Base-by-base conservation (phyloP, 257 asterid species). In the Przewalskia tangutica region DNA sequence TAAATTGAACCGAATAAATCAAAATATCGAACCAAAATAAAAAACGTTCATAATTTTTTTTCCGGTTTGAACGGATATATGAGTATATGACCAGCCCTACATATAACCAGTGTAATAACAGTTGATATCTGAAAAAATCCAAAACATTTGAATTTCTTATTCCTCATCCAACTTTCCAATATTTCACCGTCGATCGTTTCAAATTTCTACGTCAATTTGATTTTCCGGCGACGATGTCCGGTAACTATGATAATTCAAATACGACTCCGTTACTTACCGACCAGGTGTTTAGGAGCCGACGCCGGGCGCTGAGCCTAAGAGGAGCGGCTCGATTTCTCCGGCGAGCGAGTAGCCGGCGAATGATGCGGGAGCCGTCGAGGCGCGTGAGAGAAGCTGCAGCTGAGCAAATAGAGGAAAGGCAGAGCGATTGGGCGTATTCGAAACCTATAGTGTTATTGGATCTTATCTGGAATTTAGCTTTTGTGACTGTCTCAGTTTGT, bases 401-500 rank as follows among this genome's bases (percentile, higher is more conserved):
- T 10, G 90, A 87, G 83, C 92, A 89, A 83, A 87, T 89, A 84
- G 97, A 92, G 87, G 97, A 92, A 77, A 84, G 97, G 6, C 98
- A 94, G 66, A 94, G 91, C 90, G 97, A 94, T 77, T 94, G 98
- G 98, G 97, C 97, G 1, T 91, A 94, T 86, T 94, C 98, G 5
- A 94, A 91, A 90, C 98, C 97, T 27, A 86, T 94, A 20, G 95
- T 94, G n/a, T 82, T 92, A 16, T 84, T 94, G 7, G 98, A 94
- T 91, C 89, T 92, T 13, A 60, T 91, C 2, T 94, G 98, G 98
- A 94, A 94, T 89, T 79, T 94, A 73, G 94, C 91, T 1, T 94
- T 92, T 83, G 88, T 94, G 42, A 62, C 83, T n/a, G 88, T 87
- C 4, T 86, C 92, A 8, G 38, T 82, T 42, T 83, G 86, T n/a